Percentiles rank a stretch among this genome's conserved stretches.
These are phyloP conservation scores for Wickerhamiella alocasiicola DNA, from an alignment of 805 yeast genomes.

Conservation along the genomic window DNA sequence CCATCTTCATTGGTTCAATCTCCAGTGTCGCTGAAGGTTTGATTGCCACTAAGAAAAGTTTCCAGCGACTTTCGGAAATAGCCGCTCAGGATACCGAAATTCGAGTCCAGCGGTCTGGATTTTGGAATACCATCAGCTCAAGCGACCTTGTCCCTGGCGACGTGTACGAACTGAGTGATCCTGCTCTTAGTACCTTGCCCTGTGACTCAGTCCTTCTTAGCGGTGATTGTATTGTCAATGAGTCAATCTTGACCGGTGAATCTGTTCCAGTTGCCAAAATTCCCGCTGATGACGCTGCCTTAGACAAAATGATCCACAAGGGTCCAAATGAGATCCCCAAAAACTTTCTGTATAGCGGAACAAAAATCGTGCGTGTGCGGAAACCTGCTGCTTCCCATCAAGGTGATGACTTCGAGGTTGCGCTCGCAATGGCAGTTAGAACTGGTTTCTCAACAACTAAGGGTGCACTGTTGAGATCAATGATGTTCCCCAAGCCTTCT, in stretches of 20 bases:
- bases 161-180: conserved; percentile 81
- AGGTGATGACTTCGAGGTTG: conserved; percentile 47
- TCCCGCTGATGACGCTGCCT: conserved; percentile 50
- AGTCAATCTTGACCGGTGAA: conserved; percentile 96
- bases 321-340: conserved; percentile 16
- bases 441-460: conserved; percentile 94
- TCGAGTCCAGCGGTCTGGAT: conserved; percentile 82
- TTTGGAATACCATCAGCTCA: conserved; percentile 74
- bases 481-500: conserved; percentile 91
- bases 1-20: conserved; percentile 78
- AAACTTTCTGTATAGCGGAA: conserved; percentile 66
- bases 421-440: conserved; percentile 73
- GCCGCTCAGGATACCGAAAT: conserved; percentile 68
- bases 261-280: conserved; percentile 88
- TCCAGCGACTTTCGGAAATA: conserved; percentile 57
- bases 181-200: conserved; percentile 60
- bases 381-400: conserved; percentile 39
- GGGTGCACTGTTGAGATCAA: conserved; percentile 84
- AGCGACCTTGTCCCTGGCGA: conserved; percentile 91
- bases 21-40: conserved; percentile 69
- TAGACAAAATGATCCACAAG: conserved; percentile 44
- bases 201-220: conserved; percentile 78
- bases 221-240: conserved; percentile 95
- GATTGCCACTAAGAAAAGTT: conserved; percentile 70
- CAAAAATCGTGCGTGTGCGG: conserved; percentile 74